phyloP scores from a whole-genome alignment of 1,284 basidiomycete genomes.

The Sporisorium iseilematis-ciliati region DNA sequence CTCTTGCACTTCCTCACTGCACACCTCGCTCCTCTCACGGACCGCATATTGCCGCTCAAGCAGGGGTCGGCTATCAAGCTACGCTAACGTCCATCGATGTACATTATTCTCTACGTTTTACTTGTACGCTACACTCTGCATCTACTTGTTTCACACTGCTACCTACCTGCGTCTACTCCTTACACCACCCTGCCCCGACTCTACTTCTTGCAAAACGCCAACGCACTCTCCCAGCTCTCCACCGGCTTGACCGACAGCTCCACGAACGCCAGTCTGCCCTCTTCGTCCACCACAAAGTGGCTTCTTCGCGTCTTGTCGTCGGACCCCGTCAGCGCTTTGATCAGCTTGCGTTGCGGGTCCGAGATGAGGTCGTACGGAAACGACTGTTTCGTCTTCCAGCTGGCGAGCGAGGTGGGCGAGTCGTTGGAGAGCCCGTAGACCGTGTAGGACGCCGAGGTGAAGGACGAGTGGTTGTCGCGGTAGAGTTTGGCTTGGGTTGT shows the following conservation, averaged over 20 bases:
- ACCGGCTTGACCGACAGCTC: constrained; percentile 58
- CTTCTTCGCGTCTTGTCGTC: constrained; percentile 75
- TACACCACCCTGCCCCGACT: neutral
- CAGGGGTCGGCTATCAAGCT: constrained; percentile 27
- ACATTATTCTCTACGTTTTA: no score
- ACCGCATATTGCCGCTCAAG: constrained; percentile 16
- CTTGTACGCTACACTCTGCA: no score
- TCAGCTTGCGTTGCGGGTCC: constrained; percentile 84
- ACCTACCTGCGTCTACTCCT: no score
- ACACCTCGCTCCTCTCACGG: constrained; percentile 5
- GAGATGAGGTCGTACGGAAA: constrained; percentile 87
- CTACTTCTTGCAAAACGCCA: constrained; percentile 28
- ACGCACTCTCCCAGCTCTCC: constrained; percentile 34
- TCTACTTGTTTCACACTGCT: no score
- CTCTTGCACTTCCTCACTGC: constrained; percentile 19
- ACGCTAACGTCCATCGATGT: constrained; percentile 1
- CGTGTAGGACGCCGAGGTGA: constrained; percentile 77
- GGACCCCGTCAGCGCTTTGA: constrained; percentile 83
- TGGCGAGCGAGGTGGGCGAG: constrained; percentile 78
- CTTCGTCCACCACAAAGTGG: constrained; percentile 61
- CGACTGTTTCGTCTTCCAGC: constrained; percentile 74
- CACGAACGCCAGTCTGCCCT: constrained; percentile 51
- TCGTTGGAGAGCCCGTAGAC: constrained; percentile 90
- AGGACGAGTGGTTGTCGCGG: constrained; percentile 83
- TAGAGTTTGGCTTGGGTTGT: constrained; percentile 69